These are phyloP conservation scores for Dionaea muscipula DNA, from an alignment of 179 eudicot genomes.

Conservation along the genomic window DNA sequence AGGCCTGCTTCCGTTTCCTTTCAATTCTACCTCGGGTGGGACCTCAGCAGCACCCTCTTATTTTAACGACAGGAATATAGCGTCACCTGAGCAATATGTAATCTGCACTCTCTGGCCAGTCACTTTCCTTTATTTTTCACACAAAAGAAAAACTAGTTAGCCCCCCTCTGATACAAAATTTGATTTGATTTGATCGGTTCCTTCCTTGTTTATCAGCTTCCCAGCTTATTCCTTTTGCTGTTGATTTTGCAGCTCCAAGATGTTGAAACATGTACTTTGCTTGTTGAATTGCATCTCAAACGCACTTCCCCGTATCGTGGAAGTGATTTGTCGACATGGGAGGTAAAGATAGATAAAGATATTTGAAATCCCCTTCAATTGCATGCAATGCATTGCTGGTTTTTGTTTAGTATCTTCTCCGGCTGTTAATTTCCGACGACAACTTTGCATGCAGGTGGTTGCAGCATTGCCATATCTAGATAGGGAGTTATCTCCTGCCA, in stretches of 20 bases:
- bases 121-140: conserved; percentile 1
- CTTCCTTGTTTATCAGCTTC: neutral
- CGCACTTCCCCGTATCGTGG: conserved; percentile 71
- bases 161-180: too few species aligned
- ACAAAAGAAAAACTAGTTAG: too few species aligned
- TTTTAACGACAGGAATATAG: conserved; percentile 89
- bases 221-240: conserved; percentile 1
- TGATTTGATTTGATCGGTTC: too few species aligned
- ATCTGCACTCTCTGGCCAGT: conserved; percentile 7
- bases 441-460: conserved; percentile 36
- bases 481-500: conserved; percentile 72
- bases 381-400: conserved; percentile 8
- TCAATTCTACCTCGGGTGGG: conserved; percentile 81
- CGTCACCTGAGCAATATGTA: conserved; percentile 84
- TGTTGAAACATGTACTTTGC: conserved; percentile 66
- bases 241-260: conserved; percentile 52
- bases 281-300: conserved; percentile 77
- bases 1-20: conserved; percentile 92
- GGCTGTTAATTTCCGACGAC: neutral
- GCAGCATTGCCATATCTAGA: conserved; percentile 90
- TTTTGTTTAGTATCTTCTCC: neutral
- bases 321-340: conserved; percentile 86
- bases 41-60: conserved; percentile 83
- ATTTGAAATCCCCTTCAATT: neutral
- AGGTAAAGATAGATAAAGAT: conserved; percentile 28